These are phyloP conservation scores for Gossypium stocksii DNA, from an alignment of 345 rosid genomes.

Conservation along the genomic window DNA sequence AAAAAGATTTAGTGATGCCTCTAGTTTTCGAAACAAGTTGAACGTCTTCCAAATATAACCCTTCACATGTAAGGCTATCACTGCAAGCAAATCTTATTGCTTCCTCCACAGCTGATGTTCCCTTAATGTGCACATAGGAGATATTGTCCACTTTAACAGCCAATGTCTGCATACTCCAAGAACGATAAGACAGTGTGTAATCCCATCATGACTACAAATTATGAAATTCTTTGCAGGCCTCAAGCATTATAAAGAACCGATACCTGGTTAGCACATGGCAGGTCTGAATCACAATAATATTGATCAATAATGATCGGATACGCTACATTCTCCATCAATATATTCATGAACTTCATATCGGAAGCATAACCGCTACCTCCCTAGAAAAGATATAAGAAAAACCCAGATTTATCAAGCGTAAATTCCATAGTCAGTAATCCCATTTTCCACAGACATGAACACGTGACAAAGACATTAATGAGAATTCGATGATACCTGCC, in stretches of 20 bases:
- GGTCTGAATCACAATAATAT: slow-evolving; percentile 70
- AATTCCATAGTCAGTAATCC: background rate
- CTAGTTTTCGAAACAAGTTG: slow-evolving; percentile 39
- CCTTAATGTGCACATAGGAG: slow-evolving; percentile 48
- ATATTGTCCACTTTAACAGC: slow-evolving; percentile 65
- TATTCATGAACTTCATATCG: slow-evolving; percentile 50
- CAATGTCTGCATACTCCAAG: slow-evolving; percentile 47
- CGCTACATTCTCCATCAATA: slow-evolving; percentile 70
- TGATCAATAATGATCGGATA: slow-evolving; percentile 85
- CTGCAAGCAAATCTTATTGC: slow-evolving; percentile 78
- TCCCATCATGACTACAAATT: background rate
- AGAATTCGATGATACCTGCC: slow-evolving; percentile 62
- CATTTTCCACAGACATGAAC: background rate
- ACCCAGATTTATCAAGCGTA: slow-evolving; percentile 13
- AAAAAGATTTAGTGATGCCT: slow-evolving; percentile 43
- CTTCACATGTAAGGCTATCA: slow-evolving; percentile 53
- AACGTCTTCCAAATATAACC: slow-evolving; percentile 58
- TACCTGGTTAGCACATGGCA: slow-evolving; percentile 87
- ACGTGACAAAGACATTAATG: background rate
- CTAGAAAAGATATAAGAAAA: slow-evolving; percentile 32
- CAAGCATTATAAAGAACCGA: background rate
- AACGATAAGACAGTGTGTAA: background rate
- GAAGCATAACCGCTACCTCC: slow-evolving; percentile 77
- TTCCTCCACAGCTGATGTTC: slow-evolving; percentile 74
- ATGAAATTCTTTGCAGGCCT: slow-evolving; percentile 3